Percentiles rank a stretch among this genome's conserved stretches.
Conservation (phyloP, 2,329 filamentous ascomycete species). For the Fusarium circinatum region DNA sequence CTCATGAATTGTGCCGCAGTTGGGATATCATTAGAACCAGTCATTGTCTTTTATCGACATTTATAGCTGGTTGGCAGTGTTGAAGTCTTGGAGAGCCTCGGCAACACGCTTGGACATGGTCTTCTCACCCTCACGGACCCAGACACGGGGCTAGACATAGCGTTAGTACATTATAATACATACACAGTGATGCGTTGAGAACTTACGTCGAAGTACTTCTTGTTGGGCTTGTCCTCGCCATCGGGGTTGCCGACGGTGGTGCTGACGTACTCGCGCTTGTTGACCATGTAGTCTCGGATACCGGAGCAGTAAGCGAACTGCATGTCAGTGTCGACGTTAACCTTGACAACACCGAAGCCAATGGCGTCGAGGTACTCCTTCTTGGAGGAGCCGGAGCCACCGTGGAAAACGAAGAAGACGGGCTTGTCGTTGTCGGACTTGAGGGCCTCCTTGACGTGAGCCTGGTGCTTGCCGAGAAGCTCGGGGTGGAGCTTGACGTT, state of each 20-base stretch:
- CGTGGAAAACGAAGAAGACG: constrained; percentile 99
- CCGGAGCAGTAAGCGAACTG: constrained; percentile 94
- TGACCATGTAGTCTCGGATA: constrained; percentile 93
- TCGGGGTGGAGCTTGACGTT: constrained; percentile 98
- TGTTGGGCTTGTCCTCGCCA: constrained; percentile 97
- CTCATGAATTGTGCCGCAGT: constrained; percentile 24
- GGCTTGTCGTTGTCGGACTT: constrained; percentile 82
- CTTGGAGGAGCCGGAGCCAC: constrained; percentile 91
- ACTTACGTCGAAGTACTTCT: constrained; percentile 83
- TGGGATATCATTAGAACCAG: constrained; percentile 32
- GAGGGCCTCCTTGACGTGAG: constrained; percentile 85
- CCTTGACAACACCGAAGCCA: constrained; percentile 95
- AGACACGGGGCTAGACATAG: constrained; percentile 79
- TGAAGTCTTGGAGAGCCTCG: constrained; percentile 91
- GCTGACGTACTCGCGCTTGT: constrained; percentile 94
- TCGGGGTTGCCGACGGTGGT: constrained; percentile 94
- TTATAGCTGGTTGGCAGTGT: constrained; percentile 58
- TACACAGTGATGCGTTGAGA: neutral
- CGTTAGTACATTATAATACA: constrained; percentile 1
- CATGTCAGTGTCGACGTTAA: constrained; percentile 98
- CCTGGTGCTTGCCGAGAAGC: constrained; percentile 96
- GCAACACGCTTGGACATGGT: constrained; percentile 86
- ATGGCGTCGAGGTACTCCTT: constrained; percentile 92
- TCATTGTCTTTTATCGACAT: constrained; percentile 8
- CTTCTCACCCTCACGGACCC: constrained; percentile 98